Evolutionary conservation across 805 yeast genomes (phyloP).

Genomic region (Kazachstania bromeliacearum): DNA sequence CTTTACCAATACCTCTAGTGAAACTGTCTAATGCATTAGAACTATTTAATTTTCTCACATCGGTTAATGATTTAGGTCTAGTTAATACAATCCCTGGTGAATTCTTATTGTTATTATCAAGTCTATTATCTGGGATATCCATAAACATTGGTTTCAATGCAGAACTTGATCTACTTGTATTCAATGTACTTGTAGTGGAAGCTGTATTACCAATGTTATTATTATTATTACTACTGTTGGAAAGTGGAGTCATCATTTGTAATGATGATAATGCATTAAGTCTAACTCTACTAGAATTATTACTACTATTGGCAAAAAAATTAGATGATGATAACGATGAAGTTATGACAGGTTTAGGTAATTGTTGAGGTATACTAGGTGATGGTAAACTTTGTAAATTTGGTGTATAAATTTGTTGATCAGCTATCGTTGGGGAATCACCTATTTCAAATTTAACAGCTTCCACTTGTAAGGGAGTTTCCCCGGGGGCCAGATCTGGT

Average conservation of each 20-base stretch:
- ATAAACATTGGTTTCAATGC: constrained; percentile 10
- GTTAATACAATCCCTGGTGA: constrained; percentile 2
- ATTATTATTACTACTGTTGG: neutral
- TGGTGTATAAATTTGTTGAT: neutral
- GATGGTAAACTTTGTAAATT: neutral
- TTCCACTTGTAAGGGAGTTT: neutral
- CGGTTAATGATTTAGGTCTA: constrained; percentile 22
- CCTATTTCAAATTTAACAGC: constrained; percentile 4
- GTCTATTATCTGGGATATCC: constrained; percentile 13
- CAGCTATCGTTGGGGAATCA: neutral
- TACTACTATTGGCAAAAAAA: constrained; percentile 3
- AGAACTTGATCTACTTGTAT: constrained; percentile 5
- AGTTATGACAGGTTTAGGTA: neutral
- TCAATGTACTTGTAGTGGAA: neutral
- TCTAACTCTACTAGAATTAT: constrained; percentile 14
- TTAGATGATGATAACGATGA: neutral
- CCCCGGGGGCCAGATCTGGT: too few species aligned
- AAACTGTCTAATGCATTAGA: neutral
- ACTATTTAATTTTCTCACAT: constrained; percentile 7
- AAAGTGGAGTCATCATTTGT: constrained; percentile 57
- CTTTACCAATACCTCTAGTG: neutral
- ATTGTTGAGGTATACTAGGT: constrained; percentile 1
- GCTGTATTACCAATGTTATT: constrained; percentile 13
- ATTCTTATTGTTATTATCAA: neutral
- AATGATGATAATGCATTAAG: constrained; percentile 39